Evolutionary conservation across 1,139 yeast genomes (phyloP).

Genomic region (Magnusiomyces magnusii): DNA sequence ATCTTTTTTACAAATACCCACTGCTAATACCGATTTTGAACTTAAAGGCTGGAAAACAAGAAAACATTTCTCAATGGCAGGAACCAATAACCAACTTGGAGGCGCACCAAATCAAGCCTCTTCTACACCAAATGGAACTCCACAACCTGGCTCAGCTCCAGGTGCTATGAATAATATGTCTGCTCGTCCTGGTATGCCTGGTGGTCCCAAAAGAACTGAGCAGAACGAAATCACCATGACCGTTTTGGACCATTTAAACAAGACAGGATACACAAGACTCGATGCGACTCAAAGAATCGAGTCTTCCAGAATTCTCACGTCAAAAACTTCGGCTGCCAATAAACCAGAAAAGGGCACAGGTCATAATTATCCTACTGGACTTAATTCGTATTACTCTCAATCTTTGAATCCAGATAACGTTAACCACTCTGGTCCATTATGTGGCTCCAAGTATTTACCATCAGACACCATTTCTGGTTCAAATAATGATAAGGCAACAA

Average conservation of each 20-base stretch:
- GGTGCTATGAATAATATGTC: background rate
- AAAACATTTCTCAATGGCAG: background rate
- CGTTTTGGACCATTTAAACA: conserved; percentile 70
- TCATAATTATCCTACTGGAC: background rate
- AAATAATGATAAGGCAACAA: background rate
- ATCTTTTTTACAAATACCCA: no score
- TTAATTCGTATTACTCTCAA: background rate
- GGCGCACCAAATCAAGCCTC: background rate
- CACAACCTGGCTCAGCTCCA: background rate
- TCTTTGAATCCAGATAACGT: conserved; percentile 1
- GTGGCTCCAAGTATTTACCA: conserved; percentile 6
- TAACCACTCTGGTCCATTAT: conserved; percentile 1
- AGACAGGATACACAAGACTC: conserved; percentile 89
- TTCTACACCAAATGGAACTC: background rate
- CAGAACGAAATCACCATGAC: background rate
- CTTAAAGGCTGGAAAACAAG: background rate
- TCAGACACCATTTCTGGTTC: background rate
- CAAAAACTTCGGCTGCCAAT: conserved; percentile 31
- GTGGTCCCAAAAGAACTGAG: background rate
- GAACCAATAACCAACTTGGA: background rate
- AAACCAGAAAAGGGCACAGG: background rate
- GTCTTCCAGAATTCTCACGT: conserved; percentile 62
- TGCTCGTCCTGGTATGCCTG: background rate
- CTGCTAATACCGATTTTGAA: no score
- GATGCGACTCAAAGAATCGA: conserved; percentile 93